phyloP scores from a whole-genome alignment of 2,329 filamentous ascomycete species.

The Pseudopyricularia javanii region DNA sequence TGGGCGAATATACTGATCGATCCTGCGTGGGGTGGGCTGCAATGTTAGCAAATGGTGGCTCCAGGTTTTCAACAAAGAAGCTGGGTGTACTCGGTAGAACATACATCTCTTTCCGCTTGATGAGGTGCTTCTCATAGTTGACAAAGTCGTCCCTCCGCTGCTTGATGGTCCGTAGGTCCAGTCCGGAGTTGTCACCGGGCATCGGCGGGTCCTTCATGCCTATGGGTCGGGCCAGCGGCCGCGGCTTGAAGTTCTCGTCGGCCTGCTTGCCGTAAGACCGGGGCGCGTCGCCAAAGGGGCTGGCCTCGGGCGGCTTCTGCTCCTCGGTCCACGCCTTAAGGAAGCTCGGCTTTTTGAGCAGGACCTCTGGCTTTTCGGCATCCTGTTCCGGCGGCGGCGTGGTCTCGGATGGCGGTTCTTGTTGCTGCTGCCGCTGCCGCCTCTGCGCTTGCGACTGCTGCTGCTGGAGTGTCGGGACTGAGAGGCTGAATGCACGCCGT shows the following conservation, averaged over 20 bases:
- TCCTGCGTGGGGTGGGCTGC: slow-evolving; percentile 29
- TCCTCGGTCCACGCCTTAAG: slow-evolving; percentile 2
- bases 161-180: slow-evolving; percentile 53
- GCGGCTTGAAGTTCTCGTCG: slow-evolving; percentile 40
- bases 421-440: slow-evolving; percentile 8
- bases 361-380: neutral
- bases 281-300: slow-evolving; percentile 43
- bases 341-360: slow-evolving; percentile 6
- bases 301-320: slow-evolving; percentile 13
- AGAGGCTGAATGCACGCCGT: slow-evolving; percentile 20
- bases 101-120: slow-evolving; percentile 64
- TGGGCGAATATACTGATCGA: slow-evolving; percentile 65
- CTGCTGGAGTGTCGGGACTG: slow-evolving; percentile 8
- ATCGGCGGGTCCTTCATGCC: slow-evolving; percentile 65
- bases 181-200: slow-evolving; percentile 69
- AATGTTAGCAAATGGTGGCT: slow-evolving; percentile 3
- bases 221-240: slow-evolving; percentile 59
- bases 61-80: neutral
- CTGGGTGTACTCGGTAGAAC: slow-evolving; percentile 12
- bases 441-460: slow-evolving; percentile 6
- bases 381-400: slow-evolving; percentile 1
- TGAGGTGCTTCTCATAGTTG: slow-evolving; percentile 73
- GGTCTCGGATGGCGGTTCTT: slow-evolving; percentile 8
- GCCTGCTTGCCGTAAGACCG: slow-evolving; percentile 44
- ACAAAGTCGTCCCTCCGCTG: slow-evolving; percentile 71